Conservation (phyloP, 2,329 filamentous ascomycete species). For the Diaporthe nobilis region DNA sequence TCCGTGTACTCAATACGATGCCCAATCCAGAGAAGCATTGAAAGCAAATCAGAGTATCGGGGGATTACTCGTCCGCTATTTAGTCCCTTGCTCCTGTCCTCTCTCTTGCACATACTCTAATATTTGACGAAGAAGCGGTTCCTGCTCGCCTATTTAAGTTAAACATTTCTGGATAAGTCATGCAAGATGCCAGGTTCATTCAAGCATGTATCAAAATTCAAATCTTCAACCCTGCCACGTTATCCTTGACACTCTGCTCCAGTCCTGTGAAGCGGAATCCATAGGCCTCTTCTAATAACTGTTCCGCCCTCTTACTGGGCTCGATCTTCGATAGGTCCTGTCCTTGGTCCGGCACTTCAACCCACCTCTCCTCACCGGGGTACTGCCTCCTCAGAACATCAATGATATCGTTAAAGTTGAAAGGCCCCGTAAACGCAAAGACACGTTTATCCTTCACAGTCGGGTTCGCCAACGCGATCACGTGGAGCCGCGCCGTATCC, state of each 20-base stretch:
- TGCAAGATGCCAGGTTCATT: too few relatives aligned
- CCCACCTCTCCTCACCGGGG: neutral
- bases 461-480: constrained; percentile 63
- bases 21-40: neutral
- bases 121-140: too few relatives aligned
- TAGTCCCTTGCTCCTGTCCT: too few relatives aligned
- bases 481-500: constrained; percentile 65
- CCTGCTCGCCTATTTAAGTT: neutral
- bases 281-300: constrained; percentile 40
- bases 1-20: neutral
- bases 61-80: neutral
- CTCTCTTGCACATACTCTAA: too few relatives aligned
- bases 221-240: neutral
- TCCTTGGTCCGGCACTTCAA: constrained; percentile 22
- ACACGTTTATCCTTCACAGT: constrained; percentile 64
- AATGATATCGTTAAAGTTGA: constrained; percentile 58
- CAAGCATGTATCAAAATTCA: neutral
- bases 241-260: constrained; percentile 26
- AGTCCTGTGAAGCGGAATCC: constrained; percentile 13
- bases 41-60: too few relatives aligned
- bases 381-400: constrained; percentile 6
- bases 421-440: constrained; percentile 65
- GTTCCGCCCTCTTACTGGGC: constrained; percentile 44
- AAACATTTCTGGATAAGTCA: too few relatives aligned
- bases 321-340: constrained; percentile 44